Percentiles rank a stretch among this genome's conserved stretches.
Conservation (phyloP, 371 early-diverging fungal species). For the Mortierella sp. region DNA sequence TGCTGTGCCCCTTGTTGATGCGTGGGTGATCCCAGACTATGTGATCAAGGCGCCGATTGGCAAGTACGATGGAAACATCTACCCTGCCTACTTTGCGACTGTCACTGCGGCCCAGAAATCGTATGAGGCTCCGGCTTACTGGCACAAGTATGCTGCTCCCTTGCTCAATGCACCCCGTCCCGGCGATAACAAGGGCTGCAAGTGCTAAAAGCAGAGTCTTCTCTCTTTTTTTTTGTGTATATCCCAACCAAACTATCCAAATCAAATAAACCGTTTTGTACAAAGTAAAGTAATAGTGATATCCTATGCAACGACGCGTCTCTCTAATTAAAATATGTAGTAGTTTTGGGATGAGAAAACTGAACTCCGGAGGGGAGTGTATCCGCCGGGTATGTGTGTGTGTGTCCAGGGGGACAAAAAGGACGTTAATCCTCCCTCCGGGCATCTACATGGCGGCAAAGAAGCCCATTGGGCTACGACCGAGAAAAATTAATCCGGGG, state of each 20-base stretch:
- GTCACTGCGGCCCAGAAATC: constrained; percentile 58
- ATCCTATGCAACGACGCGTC: background rate
- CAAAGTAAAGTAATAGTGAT: no score
- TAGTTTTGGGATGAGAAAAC: background rate
- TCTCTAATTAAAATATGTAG: background rate
- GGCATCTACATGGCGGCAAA: background rate
- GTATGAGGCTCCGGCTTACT: constrained; percentile 45
- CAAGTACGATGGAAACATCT: constrained; percentile 73
- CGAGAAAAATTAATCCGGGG: background rate
- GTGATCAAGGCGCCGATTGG: constrained; percentile 76
- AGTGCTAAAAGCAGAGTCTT: constrained; percentile 11
- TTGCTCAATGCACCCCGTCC: constrained; percentile 48
- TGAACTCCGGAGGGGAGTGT: background rate
- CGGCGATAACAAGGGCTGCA: constrained; percentile 27
- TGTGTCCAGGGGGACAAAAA: no score
- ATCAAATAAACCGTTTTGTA: background rate
- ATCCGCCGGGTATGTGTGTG: background rate
- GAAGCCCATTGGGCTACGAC: constrained; percentile 18
- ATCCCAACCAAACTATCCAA: background rate
- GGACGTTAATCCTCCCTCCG: background rate
- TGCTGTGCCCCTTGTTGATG: constrained; percentile 74
- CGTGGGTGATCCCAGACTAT: constrained; percentile 75
- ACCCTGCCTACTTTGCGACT: constrained; percentile 50
- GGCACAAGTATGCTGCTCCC: constrained; percentile 50
- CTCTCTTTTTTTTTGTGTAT: background rate